Percentiles rank a stretch among this genome's conserved stretches.
Evolutionary conservation across 2,329 filamentous ascomycete species (phyloP).

Genomic region (Fusarium mundagurra): DNA sequence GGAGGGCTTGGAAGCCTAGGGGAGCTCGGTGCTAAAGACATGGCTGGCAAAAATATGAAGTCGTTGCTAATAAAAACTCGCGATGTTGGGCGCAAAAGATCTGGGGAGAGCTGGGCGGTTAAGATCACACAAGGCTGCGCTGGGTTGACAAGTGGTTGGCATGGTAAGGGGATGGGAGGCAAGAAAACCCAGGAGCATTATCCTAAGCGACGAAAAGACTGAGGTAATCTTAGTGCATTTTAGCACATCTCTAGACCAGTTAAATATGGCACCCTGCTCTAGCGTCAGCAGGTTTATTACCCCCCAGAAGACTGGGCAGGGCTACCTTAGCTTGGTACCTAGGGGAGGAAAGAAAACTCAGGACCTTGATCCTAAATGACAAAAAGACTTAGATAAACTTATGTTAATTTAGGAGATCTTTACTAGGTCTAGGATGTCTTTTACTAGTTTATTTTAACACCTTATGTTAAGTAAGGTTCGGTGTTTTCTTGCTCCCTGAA

Average conservation of each 20-base stretch:
- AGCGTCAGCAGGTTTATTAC: background rate
- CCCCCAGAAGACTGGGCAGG: constrained; percentile 1
- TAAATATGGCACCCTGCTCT: background rate
- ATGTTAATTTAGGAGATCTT: too few species aligned
- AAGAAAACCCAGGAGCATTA: background rate
- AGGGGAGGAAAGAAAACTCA: too few species aligned
- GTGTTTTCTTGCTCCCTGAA: too few species aligned
- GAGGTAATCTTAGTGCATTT: background rate
- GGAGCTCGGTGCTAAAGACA: constrained; percentile 77
- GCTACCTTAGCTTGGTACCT: background rate
- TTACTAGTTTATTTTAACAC: too few species aligned
- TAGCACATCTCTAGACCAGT: background rate
- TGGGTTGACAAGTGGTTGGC: constrained; percentile 26
- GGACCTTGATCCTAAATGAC: too few species aligned
- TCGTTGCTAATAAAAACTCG: constrained; percentile 9
- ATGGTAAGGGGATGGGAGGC: background rate
- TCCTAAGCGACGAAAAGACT: background rate
- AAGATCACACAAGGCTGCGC: constrained; percentile 29
- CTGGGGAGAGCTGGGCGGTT: constrained; percentile 21
- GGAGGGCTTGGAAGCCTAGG: constrained; percentile 95
- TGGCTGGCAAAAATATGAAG: constrained; percentile 44
- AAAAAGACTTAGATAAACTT: too few species aligned
- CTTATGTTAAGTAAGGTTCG: too few species aligned
- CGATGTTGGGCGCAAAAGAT: constrained; percentile 27
- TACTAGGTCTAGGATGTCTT: too few species aligned